A percentile compares a stretch with the other conserved stretches of the same genome.
Evolutionary conservation across 768 basidiomycete genomes (phyloP).

Genomic region (Suillus occidentalis): DNA sequence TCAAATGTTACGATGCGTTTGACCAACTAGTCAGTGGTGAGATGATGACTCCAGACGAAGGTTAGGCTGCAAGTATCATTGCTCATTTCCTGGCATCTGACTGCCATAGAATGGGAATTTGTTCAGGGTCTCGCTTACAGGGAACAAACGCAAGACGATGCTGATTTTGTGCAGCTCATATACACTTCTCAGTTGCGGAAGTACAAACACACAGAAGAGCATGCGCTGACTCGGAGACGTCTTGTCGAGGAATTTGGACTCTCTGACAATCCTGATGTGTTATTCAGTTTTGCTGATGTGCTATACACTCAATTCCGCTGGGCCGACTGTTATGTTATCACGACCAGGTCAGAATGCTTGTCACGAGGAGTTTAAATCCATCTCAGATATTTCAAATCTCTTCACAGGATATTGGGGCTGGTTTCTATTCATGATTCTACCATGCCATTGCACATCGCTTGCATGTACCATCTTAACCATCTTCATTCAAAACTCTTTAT

Average conservation of each 20-base stretch:
- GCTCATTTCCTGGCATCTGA: constrained; percentile 7
- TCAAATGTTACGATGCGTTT: constrained; percentile 97
- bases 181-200: constrained; percentile 92
- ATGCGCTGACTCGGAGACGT: constrained; percentile 73
- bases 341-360: constrained; percentile 56
- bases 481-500: constrained; percentile 93
- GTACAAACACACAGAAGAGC: constrained; percentile 81
- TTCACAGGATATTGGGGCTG: constrained; percentile 73
- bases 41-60: constrained; percentile 97
- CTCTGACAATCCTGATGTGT: constrained; percentile 88
- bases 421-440: constrained; percentile 87
- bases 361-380: not conserved
- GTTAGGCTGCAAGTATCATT: constrained; percentile 40
- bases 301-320: constrained; percentile 86
- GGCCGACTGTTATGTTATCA: constrained; percentile 92
- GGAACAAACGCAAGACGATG: constrained; percentile 84
- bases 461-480: constrained; percentile 95
- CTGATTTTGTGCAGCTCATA: constrained; percentile 88
- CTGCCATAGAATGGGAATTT: constrained; percentile 89
- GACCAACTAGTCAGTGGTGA: constrained; percentile 86
- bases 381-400: not conserved
- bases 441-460: constrained; percentile 93
- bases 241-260: constrained; percentile 83
- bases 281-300: constrained; percentile 89
- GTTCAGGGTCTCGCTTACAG: constrained; percentile 80